Conservation (phyloP, 2,329 filamentous ascomycete species). For the Dothidotthia symphoricarpi region DNA sequence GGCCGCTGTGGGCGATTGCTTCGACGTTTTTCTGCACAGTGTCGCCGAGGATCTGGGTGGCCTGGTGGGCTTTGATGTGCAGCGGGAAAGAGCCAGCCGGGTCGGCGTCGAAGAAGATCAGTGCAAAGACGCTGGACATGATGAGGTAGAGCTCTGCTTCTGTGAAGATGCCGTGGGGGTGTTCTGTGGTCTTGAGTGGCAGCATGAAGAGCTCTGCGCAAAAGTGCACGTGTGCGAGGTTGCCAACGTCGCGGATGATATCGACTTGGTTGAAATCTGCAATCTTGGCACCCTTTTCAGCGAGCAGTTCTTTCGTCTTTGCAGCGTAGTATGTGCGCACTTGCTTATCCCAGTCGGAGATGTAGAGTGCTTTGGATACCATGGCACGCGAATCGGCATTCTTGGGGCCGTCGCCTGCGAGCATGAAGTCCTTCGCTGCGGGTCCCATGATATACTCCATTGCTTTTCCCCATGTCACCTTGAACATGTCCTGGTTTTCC, state of each 20-base stretch:
- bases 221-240: slow-evolving; percentile 56
- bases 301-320: slow-evolving; percentile 61
- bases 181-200: slow-evolving; percentile 54
- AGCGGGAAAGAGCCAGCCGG: slow-evolving; percentile 54
- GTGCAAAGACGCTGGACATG: slow-evolving; percentile 53
- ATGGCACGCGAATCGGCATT: slow-evolving; percentile 32
- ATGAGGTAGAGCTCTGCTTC: slow-evolving; percentile 56
- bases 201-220: slow-evolving; percentile 55
- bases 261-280: slow-evolving; percentile 66
- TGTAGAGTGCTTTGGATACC: slow-evolving; percentile 57
- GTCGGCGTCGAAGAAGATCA: slow-evolving; percentile 57
- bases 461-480: slow-evolving; percentile 62
- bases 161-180: slow-evolving; percentile 53
- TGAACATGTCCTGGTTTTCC: slow-evolving; percentile 61
- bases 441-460: slow-evolving; percentile 63
- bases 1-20: slow-evolving; percentile 44
- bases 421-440: slow-evolving; percentile 57
- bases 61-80: slow-evolving; percentile 49
- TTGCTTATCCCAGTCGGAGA: slow-evolving; percentile 60
- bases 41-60: slow-evolving; percentile 52
- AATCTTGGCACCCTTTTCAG: slow-evolving; percentile 64
- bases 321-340: slow-evolving; percentile 67
- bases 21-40: slow-evolving; percentile 52
- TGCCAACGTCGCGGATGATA: slow-evolving; percentile 60
- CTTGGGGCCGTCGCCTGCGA: slow-evolving; percentile 42